These are phyloP conservation scores for Baudoinia panamericana DNA, from an alignment of 495 filamentous ascomycete genomes.

Conservation along the genomic window DNA sequence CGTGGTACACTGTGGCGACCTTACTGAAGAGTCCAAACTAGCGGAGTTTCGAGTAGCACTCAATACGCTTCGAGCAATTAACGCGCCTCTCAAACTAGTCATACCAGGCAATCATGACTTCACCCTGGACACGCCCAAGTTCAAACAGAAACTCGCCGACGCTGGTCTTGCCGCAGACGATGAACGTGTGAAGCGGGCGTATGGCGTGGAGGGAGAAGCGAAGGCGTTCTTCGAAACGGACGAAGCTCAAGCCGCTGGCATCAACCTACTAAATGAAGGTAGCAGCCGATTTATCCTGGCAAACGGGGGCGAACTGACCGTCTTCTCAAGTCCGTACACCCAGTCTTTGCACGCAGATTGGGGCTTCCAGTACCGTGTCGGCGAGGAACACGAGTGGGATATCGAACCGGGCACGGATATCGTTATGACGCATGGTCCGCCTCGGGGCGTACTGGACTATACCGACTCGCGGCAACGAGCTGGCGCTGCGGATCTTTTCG, in stretches of 20 bases:
- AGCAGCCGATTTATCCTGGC: conserved; percentile 39
- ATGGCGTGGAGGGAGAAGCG: conserved; percentile 1
- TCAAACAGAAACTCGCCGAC: conserved; percentile 2
- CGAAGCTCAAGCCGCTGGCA: conserved; percentile 36
- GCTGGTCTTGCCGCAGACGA: background rate
- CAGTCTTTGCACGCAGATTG: conserved; percentile 45
- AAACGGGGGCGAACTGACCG: conserved; percentile 45
- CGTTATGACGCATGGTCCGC: conserved; percentile 59
- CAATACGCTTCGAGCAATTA: conserved; percentile 38
- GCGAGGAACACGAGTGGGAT: conserved; percentile 39
- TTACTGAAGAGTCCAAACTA: conserved; percentile 48
- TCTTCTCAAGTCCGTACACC: conserved; percentile 61
- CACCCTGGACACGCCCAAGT: conserved; percentile 41
- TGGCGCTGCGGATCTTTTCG: conserved; percentile 46
- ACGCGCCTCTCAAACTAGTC: conserved; percentile 59
- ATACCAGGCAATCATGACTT: conserved; percentile 76
- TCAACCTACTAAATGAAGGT: conserved; percentile 57
- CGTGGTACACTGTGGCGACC: conserved; percentile 58
- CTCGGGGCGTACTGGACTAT: conserved; percentile 44
- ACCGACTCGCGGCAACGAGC: conserved; percentile 27
- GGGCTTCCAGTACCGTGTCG: conserved; percentile 46
- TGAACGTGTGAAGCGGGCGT: background rate
- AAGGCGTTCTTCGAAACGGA: background rate
- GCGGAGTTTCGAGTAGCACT: conserved; percentile 41
- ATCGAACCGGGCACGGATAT: conserved; percentile 24